These are phyloP conservation scores for Sclerotinia glacialis DNA, from an alignment of 2,329 filamentous ascomycete species.

Conservation along the genomic window DNA sequence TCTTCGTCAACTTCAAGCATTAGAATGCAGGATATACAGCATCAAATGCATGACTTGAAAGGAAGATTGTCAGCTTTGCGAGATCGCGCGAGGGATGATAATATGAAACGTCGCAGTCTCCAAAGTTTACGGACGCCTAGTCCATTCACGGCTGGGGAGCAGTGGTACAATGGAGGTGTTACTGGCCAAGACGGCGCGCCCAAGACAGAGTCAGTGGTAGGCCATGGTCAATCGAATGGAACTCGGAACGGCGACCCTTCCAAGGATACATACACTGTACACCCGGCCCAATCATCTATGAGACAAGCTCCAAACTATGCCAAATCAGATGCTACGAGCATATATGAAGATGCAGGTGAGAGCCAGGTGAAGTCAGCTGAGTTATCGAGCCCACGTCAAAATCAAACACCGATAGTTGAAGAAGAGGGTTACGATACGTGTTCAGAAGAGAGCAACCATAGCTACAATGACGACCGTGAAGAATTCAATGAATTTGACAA, in stretches of 20 bases:
- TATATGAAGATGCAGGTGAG: conserved; percentile 37
- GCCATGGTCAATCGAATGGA: conserved; percentile 31
- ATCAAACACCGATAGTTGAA: conserved; percentile 27
- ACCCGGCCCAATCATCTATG: neutral
- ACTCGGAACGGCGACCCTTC: conserved; percentile 7
- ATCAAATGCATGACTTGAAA: conserved; percentile 67
- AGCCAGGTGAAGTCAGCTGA: conserved; percentile 13
- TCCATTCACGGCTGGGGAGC: conserved; percentile 43
- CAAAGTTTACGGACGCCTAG: conserved; percentile 59
- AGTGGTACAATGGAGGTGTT: conserved; percentile 37
- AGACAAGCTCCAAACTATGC: conserved; percentile 27
- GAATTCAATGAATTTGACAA: conserved; percentile 47
- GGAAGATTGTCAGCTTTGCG: conserved; percentile 66
- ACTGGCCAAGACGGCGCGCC: conserved; percentile 30
- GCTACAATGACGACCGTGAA: conserved; percentile 41
- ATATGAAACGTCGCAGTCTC: conserved; percentile 58
- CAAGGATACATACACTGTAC: conserved; percentile 9
- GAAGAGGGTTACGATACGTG: conserved; percentile 23
- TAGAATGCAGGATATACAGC: conserved; percentile 57
- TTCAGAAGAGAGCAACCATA: conserved; percentile 33
- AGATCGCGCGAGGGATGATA: conserved; percentile 62
- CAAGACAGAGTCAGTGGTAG: conserved; percentile 34
- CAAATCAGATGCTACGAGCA: conserved; percentile 33
- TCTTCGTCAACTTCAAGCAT: conserved; percentile 38
- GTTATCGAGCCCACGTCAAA: neutral